Evolutionary conservation across 805 yeast genomes (phyloP).

Genomic region (Dipodascus geniculatus): DNA sequence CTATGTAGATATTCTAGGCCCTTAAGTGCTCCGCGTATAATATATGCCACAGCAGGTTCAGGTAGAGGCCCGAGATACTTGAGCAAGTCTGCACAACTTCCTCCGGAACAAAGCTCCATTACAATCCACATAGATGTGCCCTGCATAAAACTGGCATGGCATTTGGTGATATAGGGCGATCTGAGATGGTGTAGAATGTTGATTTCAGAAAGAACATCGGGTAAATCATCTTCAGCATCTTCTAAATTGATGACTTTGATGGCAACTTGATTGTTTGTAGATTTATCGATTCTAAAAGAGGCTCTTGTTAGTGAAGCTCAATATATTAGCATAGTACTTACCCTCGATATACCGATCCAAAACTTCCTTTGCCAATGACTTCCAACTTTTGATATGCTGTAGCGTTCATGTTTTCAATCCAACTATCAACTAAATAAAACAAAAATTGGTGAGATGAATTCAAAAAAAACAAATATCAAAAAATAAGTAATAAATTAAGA

Average conservation of each 20-base stretch:
- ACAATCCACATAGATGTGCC: conserved; percentile 73
- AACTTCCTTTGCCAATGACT: conserved; percentile 17
- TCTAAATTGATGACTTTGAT: conserved; percentile 81
- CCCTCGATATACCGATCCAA: conserved; percentile 17
- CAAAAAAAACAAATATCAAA: no score
- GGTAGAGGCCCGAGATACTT: conserved; percentile 40
- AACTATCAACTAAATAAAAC: not conserved
- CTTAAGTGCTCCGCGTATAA: conserved; percentile 48
- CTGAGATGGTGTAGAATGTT: conserved; percentile 55
- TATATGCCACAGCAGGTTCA: conserved; percentile 50
- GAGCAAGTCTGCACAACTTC: conserved; percentile 67
- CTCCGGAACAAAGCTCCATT: conserved; percentile 95
- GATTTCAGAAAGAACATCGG: conserved; percentile 63
- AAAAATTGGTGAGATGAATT: not conserved
- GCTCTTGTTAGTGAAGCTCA: not conserved
- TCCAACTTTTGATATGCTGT: conserved; percentile 5
- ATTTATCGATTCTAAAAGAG: conserved; percentile 22
- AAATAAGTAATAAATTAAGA: not conserved
- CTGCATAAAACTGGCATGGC: conserved; percentile 45
- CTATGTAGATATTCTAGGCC: conserved; percentile 72
- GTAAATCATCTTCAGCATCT: conserved; percentile 63
- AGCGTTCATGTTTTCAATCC: not conserved
- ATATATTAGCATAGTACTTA: not conserved
- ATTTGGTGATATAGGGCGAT: conserved; percentile 50
- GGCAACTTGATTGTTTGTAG: conserved; percentile 46